These are phyloP conservation scores for Chalciporus sphaerocephalus DNA, from an alignment of 768 basidiomycete species.

Conservation along the genomic window DNA sequence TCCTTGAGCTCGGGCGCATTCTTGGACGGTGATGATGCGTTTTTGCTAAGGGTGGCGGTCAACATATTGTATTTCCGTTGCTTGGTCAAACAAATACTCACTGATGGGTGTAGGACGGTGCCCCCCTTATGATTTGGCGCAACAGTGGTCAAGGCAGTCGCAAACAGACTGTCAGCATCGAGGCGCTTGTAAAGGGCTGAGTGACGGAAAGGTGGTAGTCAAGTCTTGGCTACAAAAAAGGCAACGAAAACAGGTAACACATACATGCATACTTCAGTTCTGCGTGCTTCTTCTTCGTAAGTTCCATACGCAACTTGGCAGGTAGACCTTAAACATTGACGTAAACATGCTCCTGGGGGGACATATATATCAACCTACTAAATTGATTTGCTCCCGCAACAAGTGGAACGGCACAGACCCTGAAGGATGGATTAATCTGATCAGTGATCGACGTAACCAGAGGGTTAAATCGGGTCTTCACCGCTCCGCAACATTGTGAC, in stretches of 20 bases:
- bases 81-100: conserved; percentile 19
- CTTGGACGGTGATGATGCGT: conserved; percentile 60
- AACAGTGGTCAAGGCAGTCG: conserved; percentile 58
- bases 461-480: conserved; percentile 26
- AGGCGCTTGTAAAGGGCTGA: conserved; percentile 56
- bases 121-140: conserved; percentile 48
- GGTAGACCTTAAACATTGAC: conserved; percentile 39
- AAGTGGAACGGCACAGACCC: conserved; percentile 55
- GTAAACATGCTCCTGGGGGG: not conserved
- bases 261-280: conserved; percentile 28
- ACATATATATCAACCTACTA: conserved; percentile 34
- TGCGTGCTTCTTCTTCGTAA: conserved; percentile 26
- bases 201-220: not conserved
- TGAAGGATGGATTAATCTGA: conserved; percentile 15
- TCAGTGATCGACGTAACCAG: not conserved
- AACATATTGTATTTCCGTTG: not conserved
- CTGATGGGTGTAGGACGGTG: conserved; percentile 43
- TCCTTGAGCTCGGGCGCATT: conserved; percentile 72
- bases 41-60: conserved; percentile 51
- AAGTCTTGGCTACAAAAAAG: not conserved
- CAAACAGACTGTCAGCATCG: conserved; percentile 49
- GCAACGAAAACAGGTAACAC: conserved; percentile 2
- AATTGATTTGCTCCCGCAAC: conserved; percentile 46
- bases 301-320: conserved; percentile 34
- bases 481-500: conserved; percentile 46